Evolutionary conservation across 768 basidiomycete species (phyloP), one percentile per base, ranked within the genome.

Genomic region (Pisolithus microcarpus): DNA sequence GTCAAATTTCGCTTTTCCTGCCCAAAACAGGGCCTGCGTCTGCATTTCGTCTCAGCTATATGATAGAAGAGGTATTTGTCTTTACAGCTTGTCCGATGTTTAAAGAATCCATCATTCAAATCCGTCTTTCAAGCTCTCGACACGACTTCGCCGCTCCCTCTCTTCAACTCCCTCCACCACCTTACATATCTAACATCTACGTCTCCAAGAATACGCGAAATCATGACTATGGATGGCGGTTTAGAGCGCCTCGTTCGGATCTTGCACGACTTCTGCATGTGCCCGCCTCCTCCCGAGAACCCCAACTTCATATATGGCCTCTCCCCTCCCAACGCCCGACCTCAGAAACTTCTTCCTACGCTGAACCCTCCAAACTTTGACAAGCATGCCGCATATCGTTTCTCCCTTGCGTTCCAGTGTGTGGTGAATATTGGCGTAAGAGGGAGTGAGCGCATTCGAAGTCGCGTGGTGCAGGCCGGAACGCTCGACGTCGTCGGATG

Each of bases 171-270:
- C 38, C 83, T 97, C 48, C 92, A 90, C 28, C 92, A 96, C 72
- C 85, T 97, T 50, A 88, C 89, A 46, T 94, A 96, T 70, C 86
- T 99, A 56, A 98, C 95, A 7, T 92, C 91, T 1, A 97, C 96
- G 6, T 96, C 94, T 0, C 94, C 96, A 2, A 84, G 93, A 49
- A 98, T 99, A 70, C 85, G 95, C 52, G 96, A 99, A 71, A 97
- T 96, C 59, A 89, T 99, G 80, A 95, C 93, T 26, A 85, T 88
- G 79, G 95, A 98, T 62, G 96, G 96, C 43, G 96, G 96, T 1
- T 82, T 99, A 16, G 96, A 99, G 64, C 85, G 95, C 13, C 84
- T 99, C 28, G 88, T 98, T 13, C 81, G 88, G 51, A 91, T 99
- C 55, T 76, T 95, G 9, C 87, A 87, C 61, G 89, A 93, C 55